Evolutionary conservation across 257 asterid genomes (phyloP).

Genomic region (Catharanthus roseus): DNA sequence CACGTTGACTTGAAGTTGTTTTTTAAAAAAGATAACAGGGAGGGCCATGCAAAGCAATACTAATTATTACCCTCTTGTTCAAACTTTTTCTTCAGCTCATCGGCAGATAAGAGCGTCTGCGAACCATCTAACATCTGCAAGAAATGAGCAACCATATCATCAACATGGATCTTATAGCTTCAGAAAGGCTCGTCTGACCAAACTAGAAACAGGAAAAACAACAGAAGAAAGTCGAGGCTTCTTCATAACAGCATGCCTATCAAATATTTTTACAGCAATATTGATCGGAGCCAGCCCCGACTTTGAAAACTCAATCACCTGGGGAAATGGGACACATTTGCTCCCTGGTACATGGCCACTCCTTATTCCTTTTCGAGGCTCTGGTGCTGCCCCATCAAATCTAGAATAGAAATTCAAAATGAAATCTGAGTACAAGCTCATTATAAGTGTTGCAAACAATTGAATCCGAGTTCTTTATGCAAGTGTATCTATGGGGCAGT

Average conservation of each 20-base stretch:
- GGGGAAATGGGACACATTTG: slow-evolving; percentile 84
- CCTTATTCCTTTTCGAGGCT: slow-evolving; percentile 94
- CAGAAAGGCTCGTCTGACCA: not conserved
- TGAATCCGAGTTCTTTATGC: not conserved
- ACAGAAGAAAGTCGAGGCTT: not conserved
- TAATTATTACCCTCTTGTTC: slow-evolving; percentile 69
- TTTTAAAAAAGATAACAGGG: not conserved
- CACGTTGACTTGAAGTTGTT: not conserved
- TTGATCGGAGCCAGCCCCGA: not conserved
- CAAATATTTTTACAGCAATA: not conserved
- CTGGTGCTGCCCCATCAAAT: slow-evolving; percentile 91
- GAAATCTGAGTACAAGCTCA: not conserved
- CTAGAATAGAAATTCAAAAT: slow-evolving; percentile 30
- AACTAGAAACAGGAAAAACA: not conserved
- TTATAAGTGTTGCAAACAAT: not conserved
- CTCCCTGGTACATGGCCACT: slow-evolving; percentile 94
- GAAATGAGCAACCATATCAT: slow-evolving; percentile 12
- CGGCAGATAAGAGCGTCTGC: slow-evolving; percentile 70
- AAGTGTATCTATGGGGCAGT: not conserved
- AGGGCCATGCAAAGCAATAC: not conserved
- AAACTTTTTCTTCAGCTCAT: slow-evolving; percentile 68
- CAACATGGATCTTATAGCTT: slow-evolving; percentile 1
- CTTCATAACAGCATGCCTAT: not conserved
- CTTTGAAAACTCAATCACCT: slow-evolving; percentile 39
- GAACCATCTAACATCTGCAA: slow-evolving; percentile 79